Evolutionary conservation across 139 green algal genomes (phyloP), one percentile per base, ranked within the genome.

Genomic region (Trebouxia sp.): DNA sequence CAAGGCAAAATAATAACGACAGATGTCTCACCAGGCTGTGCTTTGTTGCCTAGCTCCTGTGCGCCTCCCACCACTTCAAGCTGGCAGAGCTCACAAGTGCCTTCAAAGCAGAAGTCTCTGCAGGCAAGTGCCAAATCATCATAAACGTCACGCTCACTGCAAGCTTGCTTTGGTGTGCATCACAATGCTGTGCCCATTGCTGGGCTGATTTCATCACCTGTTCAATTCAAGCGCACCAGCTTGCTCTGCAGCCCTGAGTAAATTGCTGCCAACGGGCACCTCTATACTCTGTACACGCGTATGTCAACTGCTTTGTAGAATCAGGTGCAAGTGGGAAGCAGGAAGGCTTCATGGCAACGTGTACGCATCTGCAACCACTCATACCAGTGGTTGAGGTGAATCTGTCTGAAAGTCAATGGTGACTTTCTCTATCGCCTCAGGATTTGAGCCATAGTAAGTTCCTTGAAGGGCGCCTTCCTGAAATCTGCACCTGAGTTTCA

Each of bases 31-130:
- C 62, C 32, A 45, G 12, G 32, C 15, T 45, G 62, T 72, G 62
- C 62, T 72, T 77, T 77, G n/a, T 6, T 35, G 24, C 69, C 69
- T 11, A 77, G 12, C 22, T 77, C 69, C 11, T 77, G 69, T 77
- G 69, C 69, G 11, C 69, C 69, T n/a, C 22, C 69, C 69, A 37
- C 42, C 24, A 77, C 69, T 35, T 77, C 69, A 38, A 37, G 24
- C 3, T 56, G 69, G 41, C 69, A 77, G 10, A 53, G 14, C 11
- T 77, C 69, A 26, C 69, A 77, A 41, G 17, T 56, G 69, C 69
- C 69, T 56, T 72, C 41, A 77, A 77, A 53, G 24, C 41, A 77
- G 24, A 53, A 55, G 39, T 76, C 39, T 41, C 62, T 72, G 62
- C 62, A 72, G 3, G 20, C n/a, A n/a, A n/a, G n/a, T n/a, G n/a